phyloP scores from a whole-genome alignment of 2,329 filamentous ascomycete genomes.

The Epichloe gansuensis region DNA sequence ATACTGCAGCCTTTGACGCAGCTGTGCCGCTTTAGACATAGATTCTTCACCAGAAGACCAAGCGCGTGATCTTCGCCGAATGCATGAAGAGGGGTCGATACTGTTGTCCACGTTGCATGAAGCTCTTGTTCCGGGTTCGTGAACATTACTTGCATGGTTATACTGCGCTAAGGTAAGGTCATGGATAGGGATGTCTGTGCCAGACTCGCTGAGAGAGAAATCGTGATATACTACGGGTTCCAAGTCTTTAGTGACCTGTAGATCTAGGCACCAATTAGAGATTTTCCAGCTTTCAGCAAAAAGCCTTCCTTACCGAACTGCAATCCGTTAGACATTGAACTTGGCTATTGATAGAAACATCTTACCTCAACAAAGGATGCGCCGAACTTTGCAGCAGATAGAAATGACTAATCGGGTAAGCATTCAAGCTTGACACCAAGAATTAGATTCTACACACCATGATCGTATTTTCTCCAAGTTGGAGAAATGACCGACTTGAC shows the following conservation, averaged over 20 bases:
- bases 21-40: slow-evolving; percentile 8
- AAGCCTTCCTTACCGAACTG: slow-evolving; percentile 3
- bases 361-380: slow-evolving; percentile 22
- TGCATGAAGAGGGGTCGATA: too few relatives aligned
- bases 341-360: background rate
- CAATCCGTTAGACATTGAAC: background rate
- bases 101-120: too few relatives aligned
- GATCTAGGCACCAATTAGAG: slow-evolving; percentile 15
- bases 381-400: slow-evolving; percentile 20
- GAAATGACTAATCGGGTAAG: slow-evolving; percentile 16
- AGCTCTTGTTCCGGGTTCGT: background rate
- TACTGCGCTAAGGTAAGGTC: slow-evolving; percentile 26
- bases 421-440: background rate
- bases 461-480: slow-evolving; percentile 26
- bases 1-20: slow-evolving; percentile 22
- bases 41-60: slow-evolving; percentile 12
- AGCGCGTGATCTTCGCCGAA: slow-evolving; percentile 6
- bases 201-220: slow-evolving; percentile 28
- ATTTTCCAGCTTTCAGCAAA: background rate
- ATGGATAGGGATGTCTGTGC: slow-evolving; percentile 27
- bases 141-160: slow-evolving; percentile 16
- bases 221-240: slow-evolving; percentile 29
- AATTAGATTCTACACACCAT: slow-evolving; percentile 1
- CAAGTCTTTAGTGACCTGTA: slow-evolving; percentile 28
- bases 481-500: slow-evolving; percentile 13